A percentile compares a stretch with the other conserved stretches of the same genome.
phyloP scores from a whole-genome alignment of 768 basidiomycete species.

The Polyporus arcularius region DNA sequence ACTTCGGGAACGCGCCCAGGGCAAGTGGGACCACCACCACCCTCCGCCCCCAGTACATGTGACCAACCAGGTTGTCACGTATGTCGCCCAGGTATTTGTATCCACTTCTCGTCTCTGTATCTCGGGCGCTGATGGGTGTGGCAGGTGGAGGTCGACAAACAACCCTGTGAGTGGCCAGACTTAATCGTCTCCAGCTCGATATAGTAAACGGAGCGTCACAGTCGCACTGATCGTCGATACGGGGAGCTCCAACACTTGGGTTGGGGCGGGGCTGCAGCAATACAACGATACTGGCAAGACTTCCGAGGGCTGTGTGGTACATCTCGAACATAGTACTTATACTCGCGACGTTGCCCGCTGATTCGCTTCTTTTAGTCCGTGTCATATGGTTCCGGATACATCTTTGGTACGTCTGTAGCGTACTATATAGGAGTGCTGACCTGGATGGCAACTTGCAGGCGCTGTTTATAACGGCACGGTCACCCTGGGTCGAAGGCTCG shows the following conservation, averaged over 20 bases:
- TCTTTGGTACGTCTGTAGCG: conserved; percentile 8
- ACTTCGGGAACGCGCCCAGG: conserved; percentile 4
- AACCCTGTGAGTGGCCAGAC: background rate
- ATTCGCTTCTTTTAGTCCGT: conserved; percentile 7
- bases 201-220: conserved; percentile 16
- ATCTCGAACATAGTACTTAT: background rate
- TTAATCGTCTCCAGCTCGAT: no score
- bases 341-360: background rate
- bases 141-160: background rate
- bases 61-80: conserved; percentile 12
- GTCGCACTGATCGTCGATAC: conserved; percentile 23
- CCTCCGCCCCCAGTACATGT: background rate
- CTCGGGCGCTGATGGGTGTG: no score
- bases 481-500: conserved; percentile 45
- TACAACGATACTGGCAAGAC: background rate
- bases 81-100: conserved; percentile 10
- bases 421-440: no score
- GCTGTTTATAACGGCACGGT: conserved; percentile 49
- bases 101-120: conserved; percentile 18
- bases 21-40: background rate
- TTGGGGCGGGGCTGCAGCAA: conserved; percentile 14
- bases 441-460: conserved; percentile 12
- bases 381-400: conserved; percentile 19
- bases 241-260: conserved; percentile 27
- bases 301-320: background rate